Conservation (phyloP, 2,329 filamentous ascomycete genomes). For the Penicillium sp. region DNA sequence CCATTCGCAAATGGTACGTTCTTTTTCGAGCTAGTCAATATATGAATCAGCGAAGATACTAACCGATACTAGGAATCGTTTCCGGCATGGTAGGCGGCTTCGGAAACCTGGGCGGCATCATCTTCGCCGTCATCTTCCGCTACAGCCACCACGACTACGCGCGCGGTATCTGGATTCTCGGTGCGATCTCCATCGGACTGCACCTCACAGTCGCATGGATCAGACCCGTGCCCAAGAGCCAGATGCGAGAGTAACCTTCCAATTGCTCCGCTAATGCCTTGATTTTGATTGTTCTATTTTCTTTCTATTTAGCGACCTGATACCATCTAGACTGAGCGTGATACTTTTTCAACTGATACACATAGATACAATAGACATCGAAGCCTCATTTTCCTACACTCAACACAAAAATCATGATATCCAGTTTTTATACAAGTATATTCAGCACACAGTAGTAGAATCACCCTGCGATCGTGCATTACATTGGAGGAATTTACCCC, state of each 20-base stretch:
- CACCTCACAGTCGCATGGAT: slow-evolving; percentile 72
- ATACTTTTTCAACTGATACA: not conserved
- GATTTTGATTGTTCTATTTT: not conserved
- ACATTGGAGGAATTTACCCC: not conserved
- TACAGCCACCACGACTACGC: slow-evolving; percentile 73
- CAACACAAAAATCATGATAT: not conserved
- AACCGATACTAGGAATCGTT: slow-evolving; percentile 55
- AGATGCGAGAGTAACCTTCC: slow-evolving; percentile 31
- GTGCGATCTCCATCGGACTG: slow-evolving; percentile 72
- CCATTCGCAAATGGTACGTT: slow-evolving; percentile 74
- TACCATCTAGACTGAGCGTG: slow-evolving; percentile 9
- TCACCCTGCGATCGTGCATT: not conserved
- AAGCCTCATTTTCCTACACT: not conserved
- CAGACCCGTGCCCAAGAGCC: slow-evolving; percentile 59
- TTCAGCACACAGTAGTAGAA: not conserved
- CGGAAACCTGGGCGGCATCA: slow-evolving; percentile 83
- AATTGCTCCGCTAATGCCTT: not conserved
- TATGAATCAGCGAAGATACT: slow-evolving; percentile 1
- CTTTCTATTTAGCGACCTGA: slow-evolving; percentile 9
- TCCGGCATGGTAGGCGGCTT: slow-evolving; percentile 78
- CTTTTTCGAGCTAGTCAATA: slow-evolving; percentile 11
- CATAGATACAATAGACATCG: not conserved
- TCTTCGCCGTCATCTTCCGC: slow-evolving; percentile 83
- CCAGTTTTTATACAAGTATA: not conserved
- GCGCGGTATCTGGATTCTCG: slow-evolving; percentile 80